Evolutionary conservation across 768 basidiomycete genomes (phyloP), one percentile per base, ranked within the genome.

Genomic region (Holtermanniella nyarrowii): DNA sequence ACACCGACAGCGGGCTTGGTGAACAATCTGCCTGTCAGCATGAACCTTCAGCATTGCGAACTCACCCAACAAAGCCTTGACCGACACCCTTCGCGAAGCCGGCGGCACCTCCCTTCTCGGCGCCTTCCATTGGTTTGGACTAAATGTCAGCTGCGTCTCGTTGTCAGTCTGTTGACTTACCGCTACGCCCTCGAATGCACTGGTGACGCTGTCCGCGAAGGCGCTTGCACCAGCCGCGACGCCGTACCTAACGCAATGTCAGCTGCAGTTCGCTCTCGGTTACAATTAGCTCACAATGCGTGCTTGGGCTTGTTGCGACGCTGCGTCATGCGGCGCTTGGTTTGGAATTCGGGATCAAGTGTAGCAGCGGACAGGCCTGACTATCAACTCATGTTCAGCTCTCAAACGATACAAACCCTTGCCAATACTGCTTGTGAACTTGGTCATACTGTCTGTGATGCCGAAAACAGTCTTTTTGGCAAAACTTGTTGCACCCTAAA

Each of bases 381-480:
- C 18, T n/a, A n/a, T n/a, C n/a, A 26, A 16, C 11, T 44, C 20
- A 44, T 11, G 11, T 13, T 13, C 11, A 11, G 45, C 18, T 20
- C 47, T 20, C 24, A 37, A 37, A 23, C 12, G 5, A 44, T 23
- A 37, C 60, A 5, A 42, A 86, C 89, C 90, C 78, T 99, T 99
- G 41, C 93, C 88, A 55, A 99, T 82, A 69, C 89, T 95, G 57
- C 90, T 88, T 1, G 95, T 97, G 65, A 99, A 84, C 72, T 96
- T 97, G n/a, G 91, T 91, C 68, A 99, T 76, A 66, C 88, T 93
- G 65, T 99, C 93, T 26, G 86, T 86, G 41, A 99, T 69, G 31
- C 95, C 95, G 62, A 97, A 99, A 5, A 97, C 87, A 0, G 93
- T 95, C 75, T 99, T 99, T 77, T 97, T 97, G 49, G 96, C 86